These are phyloP conservation scores for Melaleuca alternifolia DNA, from an alignment of 345 rosid genomes.

Conservation along the genomic window DNA sequence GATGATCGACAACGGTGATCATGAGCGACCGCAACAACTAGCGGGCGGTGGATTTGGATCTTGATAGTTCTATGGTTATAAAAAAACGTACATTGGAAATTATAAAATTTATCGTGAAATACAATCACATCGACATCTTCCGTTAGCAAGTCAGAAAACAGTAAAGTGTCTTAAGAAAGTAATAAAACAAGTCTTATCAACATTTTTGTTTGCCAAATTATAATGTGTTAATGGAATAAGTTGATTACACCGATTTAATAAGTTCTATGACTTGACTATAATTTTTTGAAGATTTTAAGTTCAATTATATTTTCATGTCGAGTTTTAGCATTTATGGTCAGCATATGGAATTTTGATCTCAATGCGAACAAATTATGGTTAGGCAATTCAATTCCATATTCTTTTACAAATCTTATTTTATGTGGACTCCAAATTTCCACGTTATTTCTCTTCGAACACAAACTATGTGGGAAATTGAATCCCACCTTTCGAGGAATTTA, in stretches of 20 bases:
- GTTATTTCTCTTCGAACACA: neutral
- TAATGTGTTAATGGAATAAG: accelerated
- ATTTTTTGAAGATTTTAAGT: neutral
- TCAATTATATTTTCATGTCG: accelerated
- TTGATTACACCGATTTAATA: neutral
- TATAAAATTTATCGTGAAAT: neutral
- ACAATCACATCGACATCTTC: neutral
- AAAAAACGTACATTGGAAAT: accelerated
- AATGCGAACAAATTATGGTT: neutral
- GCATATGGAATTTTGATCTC: neutral
- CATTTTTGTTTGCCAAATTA: neutral
- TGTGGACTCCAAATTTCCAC: neutral
- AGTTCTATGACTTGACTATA: neutral
- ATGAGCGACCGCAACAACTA: neutral
- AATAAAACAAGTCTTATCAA: accelerated
- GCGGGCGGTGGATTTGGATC: neutral
- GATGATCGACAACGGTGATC: neutral
- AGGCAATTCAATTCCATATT: neutral
- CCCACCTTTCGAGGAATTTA: neutral
- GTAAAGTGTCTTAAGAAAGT: too few species aligned
- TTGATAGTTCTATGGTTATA: neutral
- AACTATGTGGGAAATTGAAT: neutral
- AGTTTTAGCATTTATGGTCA: neutral
- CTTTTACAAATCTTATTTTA: neutral
- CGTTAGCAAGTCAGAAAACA: accelerated